Evolutionary conservation across 352 stramenopile genomes (phyloP).

Genomic region (Thraustotheca clavata): DNA sequence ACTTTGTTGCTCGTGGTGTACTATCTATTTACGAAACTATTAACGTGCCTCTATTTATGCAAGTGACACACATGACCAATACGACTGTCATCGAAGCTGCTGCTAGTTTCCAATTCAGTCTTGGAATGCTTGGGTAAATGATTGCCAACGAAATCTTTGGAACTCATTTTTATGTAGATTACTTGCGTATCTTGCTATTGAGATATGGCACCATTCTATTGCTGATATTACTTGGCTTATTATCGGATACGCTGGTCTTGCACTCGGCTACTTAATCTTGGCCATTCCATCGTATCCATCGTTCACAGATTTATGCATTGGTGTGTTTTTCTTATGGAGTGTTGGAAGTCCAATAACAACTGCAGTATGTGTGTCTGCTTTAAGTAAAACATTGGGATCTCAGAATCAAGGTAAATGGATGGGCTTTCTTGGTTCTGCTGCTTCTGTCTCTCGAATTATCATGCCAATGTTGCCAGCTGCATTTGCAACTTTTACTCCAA

Average conservation of each 20-base stretch:
- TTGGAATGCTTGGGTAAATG: conserved; percentile 41
- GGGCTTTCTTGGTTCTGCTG: conserved; percentile 50
- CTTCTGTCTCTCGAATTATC: conserved; percentile 45
- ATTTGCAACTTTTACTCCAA: conserved; percentile 35
- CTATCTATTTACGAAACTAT: conserved; percentile 20
- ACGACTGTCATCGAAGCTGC: conserved; percentile 50
- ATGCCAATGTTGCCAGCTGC: conserved; percentile 42
- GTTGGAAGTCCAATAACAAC: conserved; percentile 47
- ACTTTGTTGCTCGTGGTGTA: conserved; percentile 7
- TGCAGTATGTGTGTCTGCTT: conserved; percentile 42
- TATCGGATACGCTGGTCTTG: conserved; percentile 49
- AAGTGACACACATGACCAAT: conserved; percentile 20
- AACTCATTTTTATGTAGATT: conserved; percentile 21
- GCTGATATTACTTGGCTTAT: conserved; percentile 64
- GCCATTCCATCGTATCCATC: conserved; percentile 24
- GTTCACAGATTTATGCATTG: not conserved
- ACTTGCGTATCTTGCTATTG: conserved; percentile 67
- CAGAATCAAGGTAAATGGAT: conserved; percentile 43
- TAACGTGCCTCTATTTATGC: conserved; percentile 15
- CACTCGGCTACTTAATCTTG: conserved; percentile 47
- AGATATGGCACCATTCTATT: conserved; percentile 58
- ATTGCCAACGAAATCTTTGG: not conserved
- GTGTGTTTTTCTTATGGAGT: conserved; percentile 44
- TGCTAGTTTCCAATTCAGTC: conserved; percentile 75
- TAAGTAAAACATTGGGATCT: conserved; percentile 49